A percentile compares a stretch with the other conserved stretches of the same genome.
Evolutionary conservation across 805 yeast genomes (phyloP).

Genomic region (Wickerhamiella allomyrinae): DNA sequence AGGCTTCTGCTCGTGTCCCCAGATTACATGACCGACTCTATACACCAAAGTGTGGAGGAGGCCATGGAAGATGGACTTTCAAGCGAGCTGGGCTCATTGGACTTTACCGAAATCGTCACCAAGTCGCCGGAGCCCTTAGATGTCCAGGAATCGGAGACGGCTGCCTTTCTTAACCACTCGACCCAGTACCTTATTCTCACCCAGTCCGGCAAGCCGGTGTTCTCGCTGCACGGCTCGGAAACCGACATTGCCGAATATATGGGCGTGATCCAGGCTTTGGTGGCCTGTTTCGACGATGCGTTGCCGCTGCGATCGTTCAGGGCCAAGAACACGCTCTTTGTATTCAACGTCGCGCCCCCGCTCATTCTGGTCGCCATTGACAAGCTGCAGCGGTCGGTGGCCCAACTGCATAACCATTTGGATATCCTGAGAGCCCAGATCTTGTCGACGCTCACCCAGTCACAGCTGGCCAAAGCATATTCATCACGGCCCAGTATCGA

Average conservation of each 20-base stretch:
- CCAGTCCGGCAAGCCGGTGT: constrained; percentile 19
- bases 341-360: constrained; percentile 50
- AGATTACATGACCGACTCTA: neutral
- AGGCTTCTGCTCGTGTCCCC: too few relatives aligned
- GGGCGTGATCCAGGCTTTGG: constrained; percentile 19
- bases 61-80: neutral
- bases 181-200: constrained; percentile 16
- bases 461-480: constrained; percentile 57
- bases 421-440: constrained; percentile 62
- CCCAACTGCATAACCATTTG: constrained; percentile 45
- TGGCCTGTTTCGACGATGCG: constrained; percentile 14
- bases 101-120: neutral
- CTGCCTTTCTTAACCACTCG: neutral
- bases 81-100: neutral
- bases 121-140: neutral
- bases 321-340: constrained; percentile 39
- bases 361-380: constrained; percentile 55
- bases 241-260: constrained; percentile 13
- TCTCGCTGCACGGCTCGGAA: constrained; percentile 13
- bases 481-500: constrained; percentile 66
- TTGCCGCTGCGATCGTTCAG: constrained; percentile 30
- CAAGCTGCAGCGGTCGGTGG: constrained; percentile 24
- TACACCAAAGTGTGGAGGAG: neutral
- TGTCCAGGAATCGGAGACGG: neutral
- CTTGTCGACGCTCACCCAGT: constrained; percentile 69